Percentiles rank a stretch among this genome's conserved stretches.
These are phyloP conservation scores for Nannizzia gypsea DNA, from an alignment of 2,329 filamentous ascomycete species.

Conservation along the genomic window DNA sequence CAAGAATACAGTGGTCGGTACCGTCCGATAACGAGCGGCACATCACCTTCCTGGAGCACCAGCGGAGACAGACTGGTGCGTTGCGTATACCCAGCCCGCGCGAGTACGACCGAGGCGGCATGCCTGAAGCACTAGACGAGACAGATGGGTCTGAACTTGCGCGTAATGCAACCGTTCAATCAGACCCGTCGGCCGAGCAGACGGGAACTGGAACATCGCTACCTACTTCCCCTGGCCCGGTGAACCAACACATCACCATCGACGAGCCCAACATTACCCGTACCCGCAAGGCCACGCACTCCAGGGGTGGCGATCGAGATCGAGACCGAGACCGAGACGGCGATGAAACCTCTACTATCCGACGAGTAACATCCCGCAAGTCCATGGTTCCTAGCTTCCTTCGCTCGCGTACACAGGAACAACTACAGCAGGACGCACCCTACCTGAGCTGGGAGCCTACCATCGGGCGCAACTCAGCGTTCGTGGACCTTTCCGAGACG, in stretches of 20 bases:
- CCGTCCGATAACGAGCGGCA: conserved; percentile 57
- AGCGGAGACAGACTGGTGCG: conserved; percentile 62
- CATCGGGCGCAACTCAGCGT: conserved; percentile 83
- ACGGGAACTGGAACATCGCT: conserved; percentile 16
- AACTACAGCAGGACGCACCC: conserved; percentile 43
- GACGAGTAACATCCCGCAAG: conserved; percentile 17
- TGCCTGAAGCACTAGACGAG: conserved; percentile 47
- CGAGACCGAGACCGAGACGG: conserved; percentile 12
- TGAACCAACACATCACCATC: conserved; percentile 34
- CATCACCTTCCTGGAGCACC: conserved; percentile 76
- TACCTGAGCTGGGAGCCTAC: conserved; percentile 94
- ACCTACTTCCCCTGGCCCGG: conserved; percentile 18
- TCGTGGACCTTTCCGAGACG: conserved; percentile 74
- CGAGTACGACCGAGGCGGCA: conserved; percentile 72
- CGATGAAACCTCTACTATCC: conserved; percentile 17
- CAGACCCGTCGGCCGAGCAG: conserved; percentile 12
- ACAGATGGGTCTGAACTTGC: conserved; percentile 23
- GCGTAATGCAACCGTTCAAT: conserved; percentile 19
- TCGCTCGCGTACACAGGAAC: conserved; percentile 28
- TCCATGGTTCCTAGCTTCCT: conserved; percentile 24
- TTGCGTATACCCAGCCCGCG: conserved; percentile 83
- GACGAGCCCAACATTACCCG: conserved; percentile 34
- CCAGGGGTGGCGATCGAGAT: conserved; percentile 22
- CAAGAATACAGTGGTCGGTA: not conserved
- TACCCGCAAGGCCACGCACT: conserved; percentile 25